Evolutionary conservation across 1,284 basidiomycete species (phyloP).

Genomic region (Fistulina hepatica): DNA sequence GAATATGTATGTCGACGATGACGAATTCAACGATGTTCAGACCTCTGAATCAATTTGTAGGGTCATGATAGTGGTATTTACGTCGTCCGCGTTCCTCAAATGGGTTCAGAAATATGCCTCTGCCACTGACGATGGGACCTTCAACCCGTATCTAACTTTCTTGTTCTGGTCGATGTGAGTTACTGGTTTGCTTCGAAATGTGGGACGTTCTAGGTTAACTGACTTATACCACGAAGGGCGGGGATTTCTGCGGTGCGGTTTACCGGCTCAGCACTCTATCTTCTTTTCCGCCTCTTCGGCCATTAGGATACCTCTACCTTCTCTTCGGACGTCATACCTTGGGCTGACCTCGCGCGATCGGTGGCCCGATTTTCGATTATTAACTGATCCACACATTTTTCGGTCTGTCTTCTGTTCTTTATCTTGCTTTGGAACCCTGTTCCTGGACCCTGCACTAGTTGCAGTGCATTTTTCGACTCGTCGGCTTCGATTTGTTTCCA

Average conservation of each 20-base stretch:
- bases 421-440: too few species aligned
- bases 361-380: too few species aligned
- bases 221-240: conserved; percentile 37
- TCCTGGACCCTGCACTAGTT: too few species aligned
- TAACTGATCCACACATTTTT: too few species aligned
- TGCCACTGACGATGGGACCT: conserved; percentile 36
- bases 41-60: conserved; percentile 23
- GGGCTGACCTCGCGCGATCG: too few species aligned
- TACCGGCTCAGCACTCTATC: conserved; percentile 64
- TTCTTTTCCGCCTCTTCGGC: conserved; percentile 67
- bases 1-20: conserved; percentile 55
- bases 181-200: conserved; percentile 5
- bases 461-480: too few species aligned
- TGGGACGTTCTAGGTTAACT: conserved; percentile 7
- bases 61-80: conserved; percentile 74
- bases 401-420: too few species aligned
- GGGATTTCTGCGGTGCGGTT: conserved; percentile 73
- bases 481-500: too few species aligned
- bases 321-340: too few species aligned
- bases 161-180: conserved; percentile 75
- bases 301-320: too few species aligned
- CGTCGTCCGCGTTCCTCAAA: conserved; percentile 60
- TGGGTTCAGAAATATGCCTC: conserved; percentile 49
- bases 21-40: conserved; percentile 5
- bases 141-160: conserved; percentile 81